phyloP scores from a whole-genome alignment of 2,329 filamentous ascomycete species.

The Thelonectria discophora region DNA sequence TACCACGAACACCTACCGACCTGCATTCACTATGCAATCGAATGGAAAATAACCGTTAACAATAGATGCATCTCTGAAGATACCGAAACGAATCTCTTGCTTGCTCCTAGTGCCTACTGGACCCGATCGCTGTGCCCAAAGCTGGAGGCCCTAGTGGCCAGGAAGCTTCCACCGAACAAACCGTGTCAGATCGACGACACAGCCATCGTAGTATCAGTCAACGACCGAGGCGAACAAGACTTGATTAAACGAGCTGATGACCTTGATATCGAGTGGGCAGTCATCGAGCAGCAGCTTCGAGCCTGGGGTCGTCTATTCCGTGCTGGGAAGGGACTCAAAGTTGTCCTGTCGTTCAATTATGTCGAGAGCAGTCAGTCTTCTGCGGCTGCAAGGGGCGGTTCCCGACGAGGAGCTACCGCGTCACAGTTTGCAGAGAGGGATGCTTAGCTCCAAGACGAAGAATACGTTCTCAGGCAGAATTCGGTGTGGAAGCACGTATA shows the following conservation, averaged over 20 bases:
- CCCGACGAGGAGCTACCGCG: background rate
- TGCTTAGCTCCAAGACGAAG: background rate
- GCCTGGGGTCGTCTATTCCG: no score
- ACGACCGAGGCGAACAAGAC: no score
- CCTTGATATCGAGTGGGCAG: no score
- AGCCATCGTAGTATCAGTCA: no score
- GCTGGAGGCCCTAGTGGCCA: background rate
- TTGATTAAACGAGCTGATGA: no score
- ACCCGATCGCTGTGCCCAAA: background rate
- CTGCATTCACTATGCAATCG: conserved; percentile 5
- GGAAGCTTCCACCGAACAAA: no score
- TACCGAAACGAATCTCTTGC: conserved; percentile 2
- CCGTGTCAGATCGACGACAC: no score
- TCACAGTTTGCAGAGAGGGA: background rate
- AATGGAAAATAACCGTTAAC: conserved; percentile 4
- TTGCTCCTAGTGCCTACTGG: conserved; percentile 3
- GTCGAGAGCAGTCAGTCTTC: no score
- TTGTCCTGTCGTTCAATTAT: no score
- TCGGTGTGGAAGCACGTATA: background rate
- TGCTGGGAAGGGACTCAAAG: no score
- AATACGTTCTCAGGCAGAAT: background rate
- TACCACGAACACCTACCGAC: conserved; percentile 6
- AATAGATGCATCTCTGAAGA: conserved; percentile 4
- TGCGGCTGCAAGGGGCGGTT: no score
- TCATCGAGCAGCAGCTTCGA: no score